These are phyloP conservation scores for Diaporthe sp. DNA, from an alignment of 2,329 filamentous ascomycete species.

Conservation along the genomic window DNA sequence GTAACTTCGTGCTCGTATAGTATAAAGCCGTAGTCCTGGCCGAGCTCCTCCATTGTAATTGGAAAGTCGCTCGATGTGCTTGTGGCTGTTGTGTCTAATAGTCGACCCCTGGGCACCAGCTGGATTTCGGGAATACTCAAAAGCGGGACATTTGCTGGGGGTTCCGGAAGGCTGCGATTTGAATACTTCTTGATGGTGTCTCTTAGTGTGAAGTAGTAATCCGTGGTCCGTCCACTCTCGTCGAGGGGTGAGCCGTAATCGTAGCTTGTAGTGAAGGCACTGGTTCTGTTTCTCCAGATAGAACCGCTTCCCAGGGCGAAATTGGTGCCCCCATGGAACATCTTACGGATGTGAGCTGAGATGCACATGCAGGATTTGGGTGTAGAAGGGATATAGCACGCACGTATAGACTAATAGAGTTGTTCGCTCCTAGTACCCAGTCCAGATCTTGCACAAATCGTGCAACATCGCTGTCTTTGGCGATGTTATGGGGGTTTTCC, in stretches of 20 bases:
- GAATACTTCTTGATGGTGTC: conserved; percentile 56
- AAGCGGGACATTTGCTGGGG: conserved; percentile 51
- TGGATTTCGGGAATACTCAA: conserved; percentile 53
- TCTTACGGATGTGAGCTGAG: conserved; percentile 43
- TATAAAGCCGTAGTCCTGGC: conserved; percentile 59
- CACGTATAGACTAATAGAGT: conserved; percentile 62
- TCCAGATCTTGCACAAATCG: conserved; percentile 52
- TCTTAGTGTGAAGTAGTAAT: conserved; percentile 58
- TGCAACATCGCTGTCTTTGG: conserved; percentile 47
- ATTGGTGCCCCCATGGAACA: conserved; percentile 68
- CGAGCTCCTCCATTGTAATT: conserved; percentile 60
- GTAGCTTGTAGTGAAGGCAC: conserved; percentile 61
- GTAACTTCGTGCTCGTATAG: conserved; percentile 57
- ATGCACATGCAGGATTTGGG: not conserved
- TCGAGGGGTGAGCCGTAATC: conserved; percentile 66
- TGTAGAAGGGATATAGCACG: not conserved
- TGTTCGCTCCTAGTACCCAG: conserved; percentile 54
- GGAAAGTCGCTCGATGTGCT: conserved; percentile 48
- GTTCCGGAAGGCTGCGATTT: conserved; percentile 53
- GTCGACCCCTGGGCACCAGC: conserved; percentile 52
- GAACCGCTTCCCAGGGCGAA: conserved; percentile 64
- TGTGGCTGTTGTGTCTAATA: conserved; percentile 55
- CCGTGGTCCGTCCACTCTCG: conserved; percentile 62
- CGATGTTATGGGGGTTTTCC: conserved; percentile 54
- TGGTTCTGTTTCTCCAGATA: conserved; percentile 56